Evolutionary conservation across 495 filamentous ascomycete genomes (phyloP).

Genomic region (Penicillium psychrofluorescens): DNA sequence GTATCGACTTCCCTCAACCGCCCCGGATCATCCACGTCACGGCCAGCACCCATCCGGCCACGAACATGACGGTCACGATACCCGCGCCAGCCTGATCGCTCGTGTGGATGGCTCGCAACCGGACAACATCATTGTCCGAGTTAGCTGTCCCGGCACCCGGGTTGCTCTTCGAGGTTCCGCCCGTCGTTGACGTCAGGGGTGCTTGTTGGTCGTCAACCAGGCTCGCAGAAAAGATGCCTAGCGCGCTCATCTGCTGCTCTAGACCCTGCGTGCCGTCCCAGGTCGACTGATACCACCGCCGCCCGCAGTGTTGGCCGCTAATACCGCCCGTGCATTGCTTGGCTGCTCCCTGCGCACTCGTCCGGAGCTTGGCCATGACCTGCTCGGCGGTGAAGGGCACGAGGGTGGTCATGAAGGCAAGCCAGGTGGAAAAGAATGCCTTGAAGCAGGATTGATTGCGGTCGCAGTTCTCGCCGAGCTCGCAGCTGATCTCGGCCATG

Average conservation of each 20-base stretch:
- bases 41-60: conserved; percentile 44
- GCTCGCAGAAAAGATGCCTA: conserved; percentile 49
- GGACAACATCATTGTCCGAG: conserved; percentile 5
- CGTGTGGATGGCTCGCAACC: conserved; percentile 36
- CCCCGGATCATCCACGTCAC: conserved; percentile 37
- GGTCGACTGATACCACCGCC: conserved; percentile 38
- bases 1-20: conserved; percentile 8
- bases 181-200: conserved; percentile 49
- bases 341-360: conserved; percentile 54
- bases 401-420: conserved; percentile 57
- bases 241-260: conserved; percentile 53
- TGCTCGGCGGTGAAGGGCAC: conserved; percentile 52
- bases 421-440: conserved; percentile 64
- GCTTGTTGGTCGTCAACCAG: conserved; percentile 37
- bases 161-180: conserved; percentile 61
- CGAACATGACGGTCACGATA: conserved; percentile 54
- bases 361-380: conserved; percentile 50
- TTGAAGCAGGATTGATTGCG: conserved; percentile 70
- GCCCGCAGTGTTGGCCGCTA: conserved; percentile 43
- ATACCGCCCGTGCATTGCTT: conserved; percentile 48
- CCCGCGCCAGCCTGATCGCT: conserved; percentile 59
- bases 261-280: conserved; percentile 44
- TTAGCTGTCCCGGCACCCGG: conserved; percentile 44
- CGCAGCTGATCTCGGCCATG: conserved; percentile 65
- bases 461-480: conserved; percentile 56